phyloP scores from a whole-genome alignment of 805 yeast genomes.

The Pichia thaimueangensis region DNA sequence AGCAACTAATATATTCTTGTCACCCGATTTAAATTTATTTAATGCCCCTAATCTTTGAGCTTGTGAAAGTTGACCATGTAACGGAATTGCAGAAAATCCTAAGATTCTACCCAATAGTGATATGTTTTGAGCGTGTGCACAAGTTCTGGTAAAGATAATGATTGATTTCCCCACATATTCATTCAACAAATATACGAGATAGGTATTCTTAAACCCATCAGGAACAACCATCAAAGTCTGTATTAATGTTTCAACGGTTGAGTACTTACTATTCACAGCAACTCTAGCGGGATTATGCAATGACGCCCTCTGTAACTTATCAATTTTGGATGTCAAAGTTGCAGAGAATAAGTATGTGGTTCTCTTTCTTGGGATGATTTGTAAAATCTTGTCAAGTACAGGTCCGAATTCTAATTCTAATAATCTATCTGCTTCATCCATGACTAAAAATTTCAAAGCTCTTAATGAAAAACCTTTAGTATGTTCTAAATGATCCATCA shows the following conservation, averaged over 20 bases:
- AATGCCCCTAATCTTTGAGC: slow-evolving; percentile 78
- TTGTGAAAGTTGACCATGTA: slow-evolving; percentile 88
- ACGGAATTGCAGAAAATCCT: slow-evolving; percentile 85
- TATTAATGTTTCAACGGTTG: slow-evolving; percentile 89
- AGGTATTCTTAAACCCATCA: slow-evolving; percentile 87
- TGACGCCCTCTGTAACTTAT: slow-evolving; percentile 90
- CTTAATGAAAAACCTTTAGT: slow-evolving; percentile 85
- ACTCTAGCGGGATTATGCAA: slow-evolving; percentile 82
- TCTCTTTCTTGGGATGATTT: slow-evolving; percentile 76
- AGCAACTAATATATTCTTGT: slow-evolving; percentile 63
- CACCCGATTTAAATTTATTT: slow-evolving; percentile 72
- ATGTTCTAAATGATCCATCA: slow-evolving; percentile 88
- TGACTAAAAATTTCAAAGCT: slow-evolving; percentile 72
- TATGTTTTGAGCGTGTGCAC: slow-evolving; percentile 90
- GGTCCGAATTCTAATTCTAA: slow-evolving; percentile 97
- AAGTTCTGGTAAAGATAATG: slow-evolving; percentile 88
- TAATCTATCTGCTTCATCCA: slow-evolving; percentile 96
- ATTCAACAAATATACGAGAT: slow-evolving; percentile 71
- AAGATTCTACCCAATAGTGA: slow-evolving; percentile 72
- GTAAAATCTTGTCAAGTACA: slow-evolving; percentile 78
- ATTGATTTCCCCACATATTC: slow-evolving; percentile 80
- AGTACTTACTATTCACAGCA: slow-evolving; percentile 80
- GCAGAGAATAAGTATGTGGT: slow-evolving; percentile 89
- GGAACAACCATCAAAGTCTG: slow-evolving; percentile 89
- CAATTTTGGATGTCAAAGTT: slow-evolving; percentile 95